These are phyloP conservation scores for Trichoderma lentiforme DNA, from an alignment of 2,329 filamentous ascomycete species.

Conservation along the genomic window DNA sequence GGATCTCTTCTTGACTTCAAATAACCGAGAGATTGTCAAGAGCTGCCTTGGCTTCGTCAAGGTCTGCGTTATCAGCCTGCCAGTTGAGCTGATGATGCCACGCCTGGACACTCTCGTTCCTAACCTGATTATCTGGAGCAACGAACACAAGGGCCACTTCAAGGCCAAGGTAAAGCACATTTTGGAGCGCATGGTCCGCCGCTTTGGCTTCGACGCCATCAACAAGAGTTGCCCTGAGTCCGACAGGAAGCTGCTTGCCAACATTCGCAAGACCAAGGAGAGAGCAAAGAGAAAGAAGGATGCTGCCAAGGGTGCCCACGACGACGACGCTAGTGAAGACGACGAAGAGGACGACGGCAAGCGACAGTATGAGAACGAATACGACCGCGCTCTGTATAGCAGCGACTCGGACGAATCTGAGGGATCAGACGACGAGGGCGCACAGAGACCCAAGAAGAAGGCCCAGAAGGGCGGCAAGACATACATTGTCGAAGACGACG, in stretches of 20 bases:
- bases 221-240: conserved; percentile 78
- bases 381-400: conserved; percentile 93
- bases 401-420: conserved; percentile 59
- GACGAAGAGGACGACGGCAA: conserved; percentile 45
- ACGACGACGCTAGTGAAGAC: conserved; percentile 53
- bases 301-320: conserved; percentile 54
- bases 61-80: conserved; percentile 84
- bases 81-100: conserved; percentile 72
- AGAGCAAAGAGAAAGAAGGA: conserved; percentile 87
- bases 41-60: conserved; percentile 96
- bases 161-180: conserved; percentile 98
- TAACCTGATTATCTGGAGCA: conserved; percentile 91
- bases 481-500: conserved; percentile 91
- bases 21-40: conserved; percentile 94
- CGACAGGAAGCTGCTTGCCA: conserved; percentile 85
- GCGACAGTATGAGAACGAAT: conserved; percentile 82
- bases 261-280: conserved; percentile 94
- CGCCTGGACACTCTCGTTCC: conserved; percentile 76
- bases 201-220: conserved; percentile 80
- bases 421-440: conserved; percentile 56
- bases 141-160: conserved; percentile 97
- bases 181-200: conserved; percentile 85
- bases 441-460: conserved; percentile 43
- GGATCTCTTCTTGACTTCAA: conserved; percentile 92
- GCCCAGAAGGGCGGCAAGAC: conserved; percentile 62